phyloP scores from a whole-genome alignment of 768 basidiomycete genomes.

The Mycena crocata region DNA sequence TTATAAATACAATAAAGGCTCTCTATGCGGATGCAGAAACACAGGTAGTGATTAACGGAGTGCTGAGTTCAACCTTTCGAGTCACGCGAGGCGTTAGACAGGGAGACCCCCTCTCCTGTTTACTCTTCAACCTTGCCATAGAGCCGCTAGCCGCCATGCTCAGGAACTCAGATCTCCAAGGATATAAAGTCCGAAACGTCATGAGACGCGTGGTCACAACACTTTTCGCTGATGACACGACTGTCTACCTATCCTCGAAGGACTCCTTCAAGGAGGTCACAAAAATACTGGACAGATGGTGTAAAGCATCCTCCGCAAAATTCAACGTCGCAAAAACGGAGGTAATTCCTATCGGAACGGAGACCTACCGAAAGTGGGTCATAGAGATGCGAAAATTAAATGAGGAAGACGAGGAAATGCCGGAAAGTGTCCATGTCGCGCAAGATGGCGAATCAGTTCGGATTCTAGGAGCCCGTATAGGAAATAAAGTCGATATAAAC shows the following conservation, averaged over 20 bases:
- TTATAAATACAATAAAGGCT: too few relatives aligned
- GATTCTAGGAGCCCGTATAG: not conserved
- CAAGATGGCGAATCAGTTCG: not conserved
- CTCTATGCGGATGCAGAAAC: too few relatives aligned
- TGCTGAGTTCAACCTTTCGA: constrained; percentile 23
- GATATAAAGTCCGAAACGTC: not conserved
- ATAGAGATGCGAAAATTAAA: not conserved
- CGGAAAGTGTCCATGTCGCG: not conserved
- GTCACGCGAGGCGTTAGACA: constrained; percentile 38
- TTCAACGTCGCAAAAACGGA: too few relatives aligned
- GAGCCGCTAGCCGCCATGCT: constrained; percentile 44
- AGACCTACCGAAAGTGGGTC: not conserved
- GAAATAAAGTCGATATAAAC: not conserved
- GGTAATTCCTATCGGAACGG: not conserved
- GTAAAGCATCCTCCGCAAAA: not conserved
- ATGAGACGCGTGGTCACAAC: not conserved
- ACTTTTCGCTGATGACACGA: not conserved
- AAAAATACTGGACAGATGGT: not conserved
- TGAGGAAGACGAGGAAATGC: not conserved
- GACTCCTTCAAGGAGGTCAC: not conserved
- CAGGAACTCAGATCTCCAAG: not conserved
- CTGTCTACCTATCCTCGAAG: too few relatives aligned
- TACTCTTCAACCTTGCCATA: too few relatives aligned
- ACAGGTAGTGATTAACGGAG: constrained; percentile 32
- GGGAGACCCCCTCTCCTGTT: constrained; percentile 53